Evolutionary conservation across 148 eudicot species (phyloP), one percentile per base, ranked within the genome.

Genomic region (Suaeda aralocaspica): DNA sequence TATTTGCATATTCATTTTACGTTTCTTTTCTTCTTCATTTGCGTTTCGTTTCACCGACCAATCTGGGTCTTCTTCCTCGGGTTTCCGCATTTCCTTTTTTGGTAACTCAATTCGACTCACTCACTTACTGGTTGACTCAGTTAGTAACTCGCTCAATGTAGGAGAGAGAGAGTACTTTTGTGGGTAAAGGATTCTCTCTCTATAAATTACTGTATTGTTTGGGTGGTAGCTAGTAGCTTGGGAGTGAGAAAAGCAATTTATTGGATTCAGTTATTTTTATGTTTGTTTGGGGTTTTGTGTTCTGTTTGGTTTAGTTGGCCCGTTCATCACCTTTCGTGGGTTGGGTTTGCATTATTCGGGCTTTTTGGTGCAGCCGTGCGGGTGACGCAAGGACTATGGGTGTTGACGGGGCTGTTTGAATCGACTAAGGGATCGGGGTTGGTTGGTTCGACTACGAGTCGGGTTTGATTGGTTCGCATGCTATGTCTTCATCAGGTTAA

Each of bases 1-100:
- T 16, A 81, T 53, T 67, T 77, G 74, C 83, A 65, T 70, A 69
- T 56, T 81, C 78, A 41, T 46, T 11, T 8, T 39, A 4, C 48
- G 9, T 12, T 10, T 44, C 48, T 44, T 44, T 44, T 44, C 48
- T 7, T 12, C 16, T 52, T 25, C 12, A 18, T 1, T 25, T 36
- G 14, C 18, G 11, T 9, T 2, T 48, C 55, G 48, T 33, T 48
- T 45, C 48, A 60, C 71, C 24, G 67, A 63, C 25, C 64, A 33
- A 34, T 65, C 26, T 10, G 66, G 57, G 33, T 16, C 30, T 21
- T 22, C 26, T 26, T 28, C 51, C 36, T 21, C 44, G 9, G 8
- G 2, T n/a, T 11, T 45, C 66, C 34, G 73, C 73, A 70, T 70
- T 58, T 15, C n/a, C n/a, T n/a, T 14, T 39, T n/a, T 1, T 21